phyloP scores from a whole-genome alignment of 805 yeast species.

The Deakozyma indianensis region DNA sequence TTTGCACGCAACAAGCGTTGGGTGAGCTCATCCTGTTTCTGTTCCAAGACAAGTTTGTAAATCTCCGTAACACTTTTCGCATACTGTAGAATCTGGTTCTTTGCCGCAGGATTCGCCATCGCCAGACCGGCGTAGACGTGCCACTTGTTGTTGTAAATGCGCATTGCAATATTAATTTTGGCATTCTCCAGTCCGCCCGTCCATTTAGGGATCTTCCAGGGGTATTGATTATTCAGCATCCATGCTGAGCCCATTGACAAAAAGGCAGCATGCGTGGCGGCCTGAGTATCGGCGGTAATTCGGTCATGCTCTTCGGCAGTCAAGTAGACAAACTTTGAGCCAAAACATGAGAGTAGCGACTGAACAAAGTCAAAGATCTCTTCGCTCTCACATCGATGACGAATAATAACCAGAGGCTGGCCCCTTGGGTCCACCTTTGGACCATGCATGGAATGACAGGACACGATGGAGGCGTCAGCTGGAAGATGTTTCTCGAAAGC shows the following conservation, averaged over 20 bases:
- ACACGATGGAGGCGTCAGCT: constrained; percentile 62
- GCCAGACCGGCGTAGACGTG: constrained; percentile 98
- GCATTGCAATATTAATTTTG: constrained; percentile 78
- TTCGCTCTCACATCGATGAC: constrained; percentile 44
- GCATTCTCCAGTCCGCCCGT: constrained; percentile 93
- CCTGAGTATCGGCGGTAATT: constrained; percentile 97
- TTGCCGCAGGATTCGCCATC: constrained; percentile 90
- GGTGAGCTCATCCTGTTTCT: constrained; percentile 41
- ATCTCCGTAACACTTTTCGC: constrained; percentile 72
- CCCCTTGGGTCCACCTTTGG: constrained; percentile 81
- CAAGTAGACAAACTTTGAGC: constrained; percentile 63
- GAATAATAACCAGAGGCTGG: constrained; percentile 80
- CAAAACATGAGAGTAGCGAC: constrained; percentile 50
- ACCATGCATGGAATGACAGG: constrained; percentile 89
- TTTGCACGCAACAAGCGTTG: constrained; percentile 53
- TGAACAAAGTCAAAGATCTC: constrained; percentile 49
- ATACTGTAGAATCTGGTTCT: constrained; percentile 78
- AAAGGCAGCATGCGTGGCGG: constrained; percentile 96
- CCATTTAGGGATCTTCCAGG: constrained; percentile 80
- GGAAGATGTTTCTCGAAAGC: constrained; percentile 76
- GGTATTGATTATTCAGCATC: constrained; percentile 69
- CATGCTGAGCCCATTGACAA: constrained; percentile 95
- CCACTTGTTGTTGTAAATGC: constrained; percentile 91
- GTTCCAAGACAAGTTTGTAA: constrained; percentile 69
- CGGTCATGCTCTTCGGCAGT: constrained; percentile 83